Conservation (phyloP, 1,284 basidiomycete genomes). For the Peniophora sp. region DNA sequence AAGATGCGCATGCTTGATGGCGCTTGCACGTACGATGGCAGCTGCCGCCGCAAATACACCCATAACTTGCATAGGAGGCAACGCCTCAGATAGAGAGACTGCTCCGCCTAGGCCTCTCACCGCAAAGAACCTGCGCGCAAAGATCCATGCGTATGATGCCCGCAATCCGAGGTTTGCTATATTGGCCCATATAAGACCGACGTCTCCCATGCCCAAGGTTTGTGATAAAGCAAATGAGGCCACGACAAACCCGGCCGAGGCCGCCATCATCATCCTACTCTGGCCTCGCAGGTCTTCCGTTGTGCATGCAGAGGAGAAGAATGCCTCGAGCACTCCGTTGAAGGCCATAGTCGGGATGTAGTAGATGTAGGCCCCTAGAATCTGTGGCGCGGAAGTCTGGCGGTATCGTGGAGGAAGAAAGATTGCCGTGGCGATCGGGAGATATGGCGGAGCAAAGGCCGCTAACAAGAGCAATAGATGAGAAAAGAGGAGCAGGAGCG, state of each 20-base stretch:
- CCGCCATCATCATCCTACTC: slow-evolving; percentile 63
- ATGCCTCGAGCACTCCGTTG: slow-evolving; percentile 87
- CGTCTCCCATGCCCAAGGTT: slow-evolving; percentile 48
- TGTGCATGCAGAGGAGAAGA: slow-evolving; percentile 73
- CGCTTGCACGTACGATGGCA: slow-evolving; percentile 20
- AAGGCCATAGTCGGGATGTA: slow-evolving; percentile 84
- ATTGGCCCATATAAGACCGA: slow-evolving; percentile 71
- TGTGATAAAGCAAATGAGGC: slow-evolving; percentile 43
- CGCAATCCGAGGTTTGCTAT: slow-evolving; percentile 54
- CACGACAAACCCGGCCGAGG: slow-evolving; percentile 53
- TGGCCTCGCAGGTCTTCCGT: slow-evolving; percentile 57
- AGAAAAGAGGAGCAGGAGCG: slow-evolving; percentile 53
- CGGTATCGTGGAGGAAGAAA: slow-evolving; percentile 70
- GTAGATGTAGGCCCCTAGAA: slow-evolving; percentile 72
- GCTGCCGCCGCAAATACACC: slow-evolving; percentile 18
- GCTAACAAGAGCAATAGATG: slow-evolving; percentile 72
- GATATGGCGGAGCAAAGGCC: slow-evolving; percentile 68
- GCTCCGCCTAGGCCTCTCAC: slow-evolving; percentile 11
- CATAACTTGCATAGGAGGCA: slow-evolving; percentile 20
- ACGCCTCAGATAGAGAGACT: slow-evolving; percentile 14
- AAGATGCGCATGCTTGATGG: slow-evolving; percentile 9
- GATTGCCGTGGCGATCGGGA: slow-evolving; percentile 59
- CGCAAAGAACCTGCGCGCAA: slow-evolving; percentile 19
- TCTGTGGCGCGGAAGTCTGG: slow-evolving; percentile 62
- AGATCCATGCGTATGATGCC: slow-evolving; percentile 43